Evolutionary conservation across 164 flowering plant species (phyloP), one percentile per base, ranked within the genome.

Genomic region (Stephania yunnanensis): DNA sequence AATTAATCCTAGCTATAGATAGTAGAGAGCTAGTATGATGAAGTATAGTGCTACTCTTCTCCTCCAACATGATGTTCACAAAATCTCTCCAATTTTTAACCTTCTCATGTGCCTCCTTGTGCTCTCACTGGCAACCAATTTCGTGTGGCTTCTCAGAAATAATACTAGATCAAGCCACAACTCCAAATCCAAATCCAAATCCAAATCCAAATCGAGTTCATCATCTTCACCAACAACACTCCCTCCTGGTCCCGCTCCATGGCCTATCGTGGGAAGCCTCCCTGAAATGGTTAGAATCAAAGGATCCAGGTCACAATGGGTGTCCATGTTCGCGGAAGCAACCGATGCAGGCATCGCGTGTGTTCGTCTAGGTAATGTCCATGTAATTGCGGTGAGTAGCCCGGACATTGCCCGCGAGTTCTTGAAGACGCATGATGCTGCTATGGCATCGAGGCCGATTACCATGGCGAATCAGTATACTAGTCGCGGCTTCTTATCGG

Each of bases 231-330:
- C 42, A 36, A 36, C 4, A 7, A 1, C 13, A 48, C 81, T 82
- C 10, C 83, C 83, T 5, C 86, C 86, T 0, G 86, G 86, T 8
- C 86, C 86, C 1, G 19, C 25, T 3, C 79, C 82, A 0, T 81
- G 80, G 85, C 85, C 85, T 0, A 17, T 83, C 7, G 9, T 81
- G 7, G 85, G 85, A 1, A 72, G 48, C 76, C 65, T 79, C 6
- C 79, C 72, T 1, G 77, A 79, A 1, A n/a, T 83, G 48, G 5
- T 68, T 7, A 36, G 42, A 36, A 22, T 7, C 0, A 75, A 77
- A 58, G 77, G 71, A 64, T 83, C 86, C 7, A 75, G 70, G 0
- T 79, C 79, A 69, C 71, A 76, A 46, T 81, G 84, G 84, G 77
- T 83, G 6, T 65, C 53, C 0, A 30, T 17, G 1, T 31, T 79